Percentiles rank a stretch among this genome's conserved stretches.
phyloP scores from a whole-genome alignment of 2,329 filamentous ascomycete genomes.

The Exophiala lecanii-corni region DNA sequence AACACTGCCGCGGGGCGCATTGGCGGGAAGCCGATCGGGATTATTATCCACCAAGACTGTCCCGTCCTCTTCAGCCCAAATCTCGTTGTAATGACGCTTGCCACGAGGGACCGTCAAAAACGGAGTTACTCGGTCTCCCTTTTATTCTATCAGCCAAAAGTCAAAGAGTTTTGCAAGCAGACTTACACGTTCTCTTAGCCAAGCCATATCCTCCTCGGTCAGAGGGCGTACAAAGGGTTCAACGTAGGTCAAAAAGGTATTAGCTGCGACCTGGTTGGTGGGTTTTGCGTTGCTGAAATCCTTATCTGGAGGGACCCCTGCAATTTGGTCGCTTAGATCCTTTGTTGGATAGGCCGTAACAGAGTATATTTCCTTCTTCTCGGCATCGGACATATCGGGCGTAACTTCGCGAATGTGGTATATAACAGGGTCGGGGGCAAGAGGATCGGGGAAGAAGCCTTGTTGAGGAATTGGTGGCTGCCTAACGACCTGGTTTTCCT shows the following conservation, averaged over 20 bases:
- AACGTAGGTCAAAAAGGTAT: constrained; percentile 85
- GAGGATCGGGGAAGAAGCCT: constrained; percentile 88
- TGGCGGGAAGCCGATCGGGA: constrained; percentile 66
- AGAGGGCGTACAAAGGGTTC: constrained; percentile 88
- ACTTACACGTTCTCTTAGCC: constrained; percentile 71
- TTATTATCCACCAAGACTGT: constrained; percentile 67
- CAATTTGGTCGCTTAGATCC: constrained; percentile 78
- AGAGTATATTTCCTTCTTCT: constrained; percentile 81
- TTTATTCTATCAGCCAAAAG: constrained; percentile 3
- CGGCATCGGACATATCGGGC: constrained; percentile 74
- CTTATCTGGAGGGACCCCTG: constrained; percentile 84
- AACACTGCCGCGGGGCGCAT: constrained; percentile 78
- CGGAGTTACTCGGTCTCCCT: constrained; percentile 73
- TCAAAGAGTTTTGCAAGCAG: background rate
- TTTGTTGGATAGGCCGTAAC: constrained; percentile 77
- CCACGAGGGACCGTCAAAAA: constrained; percentile 84
- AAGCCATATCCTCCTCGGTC: constrained; percentile 89
- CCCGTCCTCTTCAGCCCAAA: constrained; percentile 93
- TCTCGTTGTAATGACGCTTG: constrained; percentile 77
- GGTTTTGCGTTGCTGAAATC: constrained; percentile 95
- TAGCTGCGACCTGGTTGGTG: constrained; percentile 87
- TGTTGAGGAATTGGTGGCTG: constrained; percentile 66
- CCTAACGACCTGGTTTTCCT: constrained; percentile 49
- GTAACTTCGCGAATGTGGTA: constrained; percentile 82
- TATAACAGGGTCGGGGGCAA: constrained; percentile 82